Evolutionary conservation across 225 moss, liverwort and hornwort species (phyloP), one percentile per base, ranked within the genome.

Genomic region (Asterella californica): DNA sequence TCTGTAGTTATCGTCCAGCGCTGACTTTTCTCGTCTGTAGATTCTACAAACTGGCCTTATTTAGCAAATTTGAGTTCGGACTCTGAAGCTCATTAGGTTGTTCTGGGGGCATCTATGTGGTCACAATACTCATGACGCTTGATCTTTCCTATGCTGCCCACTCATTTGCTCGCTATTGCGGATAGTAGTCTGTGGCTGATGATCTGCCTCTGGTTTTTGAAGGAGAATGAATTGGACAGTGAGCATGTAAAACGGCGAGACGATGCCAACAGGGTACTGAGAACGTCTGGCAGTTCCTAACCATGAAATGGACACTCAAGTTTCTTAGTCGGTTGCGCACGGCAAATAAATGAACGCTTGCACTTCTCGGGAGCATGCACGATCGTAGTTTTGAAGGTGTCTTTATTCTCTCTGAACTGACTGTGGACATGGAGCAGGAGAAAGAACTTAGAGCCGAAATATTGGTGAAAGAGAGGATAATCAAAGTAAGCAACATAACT

Each of bases 391-490:
- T 14, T 11, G 15, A 17, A 15, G 29, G 1, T 30, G 14, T 65
- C 29, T 65, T 65, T 12, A 11, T 2, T 32, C 33, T 32, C 30
- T 65, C 4, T 32, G 10, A 15, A 38, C 22, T 70, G 69, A 45
- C 7, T 5, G 38, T 10, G 15, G 18, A 57, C 10, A 19, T 70
- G 69, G 46, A 25, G 60, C 78, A 78, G 78, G 78, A 78, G 30
- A 63, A 8, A 30, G 64, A 78, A 10, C 64, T 78, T 37, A 47
- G 78, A 19, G 65, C 15, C 27, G 64, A 78, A 65, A 78, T 65
- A 17, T 10, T 15, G 27, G 64, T 65, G 29, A 78, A 65, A 33
- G 66, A 66, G 21, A 18, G 46, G 10, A 65, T 32, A 19, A 78
- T 47, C 19, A 65, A 65, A 76, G 75, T 76, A 76, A 15, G 21